Base-by-base conservation (phyloP, 371 early-diverging fungal species). In the Lichtheimia ornata region DNA sequence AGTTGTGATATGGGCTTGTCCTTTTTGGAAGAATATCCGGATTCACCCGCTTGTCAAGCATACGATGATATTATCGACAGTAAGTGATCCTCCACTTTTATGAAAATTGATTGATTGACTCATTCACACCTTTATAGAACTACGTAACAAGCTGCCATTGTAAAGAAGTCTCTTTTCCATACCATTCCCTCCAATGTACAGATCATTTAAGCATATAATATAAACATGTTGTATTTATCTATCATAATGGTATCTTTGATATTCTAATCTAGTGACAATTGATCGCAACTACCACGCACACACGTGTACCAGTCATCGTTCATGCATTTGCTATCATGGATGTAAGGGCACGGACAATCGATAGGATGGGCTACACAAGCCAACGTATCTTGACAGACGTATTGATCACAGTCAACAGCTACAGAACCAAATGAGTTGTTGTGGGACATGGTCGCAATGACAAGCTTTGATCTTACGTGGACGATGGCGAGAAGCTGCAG, bases 1-100 rank as follows among this genome's bases (percentile, higher is more conserved):
- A 61, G 92, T 13, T 94, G 94, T 61, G 97, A 97, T 73, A 79
- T 81, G 65, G 97, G 97, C 7, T 66, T 89, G 2, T 91, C 94
- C 1, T 96, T 96, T 69, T 53, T 95, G 71, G 96, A 95, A 49
- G 84, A 88, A 41, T 86, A 87, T 73, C 91, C 94, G 5, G 94
- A 94, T 54, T 93, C 95, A 20, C 94, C 95, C 0, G 95, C 97
- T 0, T 85, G 87, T 44, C 64, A 62, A 45, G 94, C 95, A 6
- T 95, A 94, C 62, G 66, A 79, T 55, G 71, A 74, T 20, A 88
- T 97, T 53, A 84, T 94, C 40, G 81, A 73, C 22, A 72, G 81
- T 81, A 74, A 76, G 77, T 71, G 45, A 45, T 6, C 4, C 28
- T n/a, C 18, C 17, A 5, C 12, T 47, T n/a, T 45, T 5, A 5